Conservation (phyloP, 768 basidiomycete genomes). For the Calocybe indica region DNA sequence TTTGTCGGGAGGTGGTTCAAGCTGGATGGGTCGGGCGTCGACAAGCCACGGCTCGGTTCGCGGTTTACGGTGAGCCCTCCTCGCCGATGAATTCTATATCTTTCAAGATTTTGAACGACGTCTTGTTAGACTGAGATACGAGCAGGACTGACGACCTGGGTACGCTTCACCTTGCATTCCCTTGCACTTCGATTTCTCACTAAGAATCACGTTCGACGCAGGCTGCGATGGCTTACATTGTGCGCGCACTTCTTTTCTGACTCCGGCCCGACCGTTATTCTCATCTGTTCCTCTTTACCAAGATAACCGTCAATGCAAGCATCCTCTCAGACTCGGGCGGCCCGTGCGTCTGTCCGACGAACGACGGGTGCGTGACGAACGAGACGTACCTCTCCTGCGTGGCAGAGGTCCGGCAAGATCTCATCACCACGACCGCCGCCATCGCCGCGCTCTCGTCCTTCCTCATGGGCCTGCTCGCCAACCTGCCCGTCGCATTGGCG, state of each 20-base stretch:
- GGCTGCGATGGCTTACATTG: slow-evolving; percentile 85
- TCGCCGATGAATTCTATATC: not conserved
- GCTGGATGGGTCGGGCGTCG: slow-evolving; percentile 65
- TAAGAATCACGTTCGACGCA: slow-evolving; percentile 16
- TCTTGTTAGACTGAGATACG: slow-evolving; percentile 62
- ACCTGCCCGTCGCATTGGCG: slow-evolving; percentile 86
- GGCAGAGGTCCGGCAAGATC: slow-evolving; percentile 60
- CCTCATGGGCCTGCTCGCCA: slow-evolving; percentile 81
- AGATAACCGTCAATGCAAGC: slow-evolving; percentile 84
- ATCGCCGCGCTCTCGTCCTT: slow-evolving; percentile 69
- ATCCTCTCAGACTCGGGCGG: slow-evolving; percentile 76
- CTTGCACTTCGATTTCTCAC: slow-evolving; percentile 1
- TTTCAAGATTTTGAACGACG: not conserved
- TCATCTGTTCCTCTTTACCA: not conserved
- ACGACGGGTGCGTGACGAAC: slow-evolving; percentile 50
- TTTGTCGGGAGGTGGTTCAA: slow-evolving; percentile 63
- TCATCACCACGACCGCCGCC: slow-evolving; percentile 80
- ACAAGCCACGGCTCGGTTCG: slow-evolving; percentile 56
- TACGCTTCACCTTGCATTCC: slow-evolving; percentile 22
- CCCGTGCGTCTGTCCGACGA: slow-evolving; percentile 67
- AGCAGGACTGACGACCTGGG: slow-evolving; percentile 80
- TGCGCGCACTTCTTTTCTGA: slow-evolving; percentile 20
- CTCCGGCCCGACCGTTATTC: not conserved
- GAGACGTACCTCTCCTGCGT: slow-evolving; percentile 50
- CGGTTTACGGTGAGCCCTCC: slow-evolving; percentile 44